Evolutionary conservation across 2,329 filamentous ascomycete species (phyloP), one percentile per base, ranked within the genome.

Genomic region (Fusarium odoratissimum): DNA sequence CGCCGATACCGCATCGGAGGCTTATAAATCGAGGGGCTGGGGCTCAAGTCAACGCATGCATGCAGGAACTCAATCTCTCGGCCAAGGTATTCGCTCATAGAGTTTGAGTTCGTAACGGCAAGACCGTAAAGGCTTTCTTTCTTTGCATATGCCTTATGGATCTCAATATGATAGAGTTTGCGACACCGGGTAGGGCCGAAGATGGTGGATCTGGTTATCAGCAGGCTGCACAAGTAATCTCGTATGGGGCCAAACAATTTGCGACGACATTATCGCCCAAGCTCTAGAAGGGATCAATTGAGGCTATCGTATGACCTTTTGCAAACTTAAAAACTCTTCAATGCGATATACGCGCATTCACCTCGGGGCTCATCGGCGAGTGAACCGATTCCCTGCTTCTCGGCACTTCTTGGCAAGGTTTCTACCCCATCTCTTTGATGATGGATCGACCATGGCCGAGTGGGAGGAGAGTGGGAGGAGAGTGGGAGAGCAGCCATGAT

Each of bases 401-500:
- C 14, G 23, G 31, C 55, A 19, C 8, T 25, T 37, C 55, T 49
- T 57, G 41, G 55, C 55, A 21, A 19, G 23, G 30, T 5, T 49
- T 57, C 13, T 23, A n/a, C 23, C 55, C 54, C 40, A 48, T 49
- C 23, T 28, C 19, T n/a, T 6, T 38, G 33, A n/a, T 35, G 13
- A 57, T 17, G 6, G 41, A 48, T 35, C 33, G 54, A 48, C 42
- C 6, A 17, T n/a, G 49, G 19, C 55, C 55, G 55, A 57, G 55
- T 57, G 55, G 55, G 55, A 57, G 55, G 21, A 57, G 55, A 57
- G 55, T 57, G 55, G 55, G 55, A 57, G 55, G 21, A 57, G n/a
- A 49, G 55, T 57, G 55, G 55, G 55, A 33, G 40, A 33, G n/a
- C 30, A 33, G 23, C 31, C 12, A 14, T 48, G 54, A 48, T 57